Conservation (phyloP, 768 basidiomycete species). For the Lyophyllum semitale region DNA sequence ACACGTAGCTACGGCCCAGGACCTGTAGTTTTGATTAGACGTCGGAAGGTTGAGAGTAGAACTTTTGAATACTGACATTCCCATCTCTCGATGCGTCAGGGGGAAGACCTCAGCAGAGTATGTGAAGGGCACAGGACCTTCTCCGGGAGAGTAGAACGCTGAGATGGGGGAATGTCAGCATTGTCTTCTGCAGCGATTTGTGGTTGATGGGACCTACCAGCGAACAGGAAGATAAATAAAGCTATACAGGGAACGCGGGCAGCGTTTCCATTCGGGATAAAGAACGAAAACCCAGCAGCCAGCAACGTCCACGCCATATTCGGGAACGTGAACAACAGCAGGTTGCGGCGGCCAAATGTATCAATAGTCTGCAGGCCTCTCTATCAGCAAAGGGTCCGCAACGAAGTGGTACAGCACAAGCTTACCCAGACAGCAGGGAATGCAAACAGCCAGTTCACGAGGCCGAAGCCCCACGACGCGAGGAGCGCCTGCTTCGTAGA, state of each 20-base stretch:
- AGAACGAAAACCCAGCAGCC: conserved; percentile 75
- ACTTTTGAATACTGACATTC: conserved; percentile 38
- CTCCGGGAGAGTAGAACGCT: conserved; percentile 80
- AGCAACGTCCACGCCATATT: conserved; percentile 78
- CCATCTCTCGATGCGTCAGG: conserved; percentile 73
- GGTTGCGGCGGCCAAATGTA: conserved; percentile 76
- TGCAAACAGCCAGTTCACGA: conserved; percentile 66
- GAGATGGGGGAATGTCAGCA: background rate
- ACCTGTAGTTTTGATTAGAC: conserved; percentile 31
- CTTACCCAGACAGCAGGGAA: conserved; percentile 64
- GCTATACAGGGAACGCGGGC: conserved; percentile 47
- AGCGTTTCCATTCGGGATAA: conserved; percentile 34
- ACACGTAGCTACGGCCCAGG: conserved; percentile 55
- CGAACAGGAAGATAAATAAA: conserved; percentile 45
- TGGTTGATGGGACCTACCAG: conserved; percentile 25
- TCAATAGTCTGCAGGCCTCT: conserved; percentile 51
- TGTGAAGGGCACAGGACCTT: conserved; percentile 89
- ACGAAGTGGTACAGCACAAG: conserved; percentile 20
- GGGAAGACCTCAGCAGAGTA: conserved; percentile 95
- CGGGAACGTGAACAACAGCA: conserved; percentile 79
- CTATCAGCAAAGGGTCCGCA: conserved; percentile 2
- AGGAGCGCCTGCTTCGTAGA: conserved; percentile 55
- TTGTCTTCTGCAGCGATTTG: background rate
- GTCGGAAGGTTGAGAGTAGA: conserved; percentile 23
- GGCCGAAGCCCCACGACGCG: conserved; percentile 68